These are phyloP conservation scores for Poa pratensis DNA, from an alignment of 176 grass and related monocot genomes.

Conservation along the genomic window DNA sequence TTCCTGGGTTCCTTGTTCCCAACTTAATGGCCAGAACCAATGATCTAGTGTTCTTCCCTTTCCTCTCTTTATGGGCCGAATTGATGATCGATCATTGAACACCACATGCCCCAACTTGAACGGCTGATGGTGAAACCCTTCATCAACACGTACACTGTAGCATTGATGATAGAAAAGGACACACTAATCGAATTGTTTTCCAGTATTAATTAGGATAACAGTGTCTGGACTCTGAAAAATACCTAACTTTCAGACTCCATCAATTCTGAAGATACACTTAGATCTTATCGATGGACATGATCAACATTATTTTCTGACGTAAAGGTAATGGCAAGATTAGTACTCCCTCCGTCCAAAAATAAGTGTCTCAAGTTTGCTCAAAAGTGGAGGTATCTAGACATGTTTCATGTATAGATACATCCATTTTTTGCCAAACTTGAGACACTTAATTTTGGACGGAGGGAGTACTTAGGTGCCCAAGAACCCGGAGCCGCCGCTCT, in stretches of 20 bases:
- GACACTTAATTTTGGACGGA: too few species aligned
- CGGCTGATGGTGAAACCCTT: conserved; percentile 18
- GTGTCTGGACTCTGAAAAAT: background rate
- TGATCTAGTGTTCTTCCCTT: too few species aligned
- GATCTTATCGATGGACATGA: background rate
- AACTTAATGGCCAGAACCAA: background rate
- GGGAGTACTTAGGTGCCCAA: too few species aligned
- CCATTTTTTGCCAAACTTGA: too few species aligned
- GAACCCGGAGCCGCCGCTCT: too few species aligned
- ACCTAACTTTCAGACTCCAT: conserved; percentile 20
- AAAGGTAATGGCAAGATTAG: background rate
- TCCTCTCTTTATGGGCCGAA: background rate
- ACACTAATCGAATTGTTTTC: background rate
- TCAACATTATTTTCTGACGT: too few species aligned
- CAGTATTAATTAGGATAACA: background rate
- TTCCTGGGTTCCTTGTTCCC: too few species aligned
- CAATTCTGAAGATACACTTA: conserved; percentile 10
- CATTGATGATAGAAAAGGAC: background rate
- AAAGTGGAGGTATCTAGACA: too few species aligned
- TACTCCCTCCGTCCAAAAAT: too few species aligned
- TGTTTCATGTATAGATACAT: too few species aligned
- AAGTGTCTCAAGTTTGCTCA: too few species aligned
- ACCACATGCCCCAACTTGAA: conserved; percentile 10
- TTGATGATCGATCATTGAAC: background rate
- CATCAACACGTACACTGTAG: background rate